phyloP scores from a whole-genome alignment of 331 rosid species.

The Saraca asoca region DNA sequence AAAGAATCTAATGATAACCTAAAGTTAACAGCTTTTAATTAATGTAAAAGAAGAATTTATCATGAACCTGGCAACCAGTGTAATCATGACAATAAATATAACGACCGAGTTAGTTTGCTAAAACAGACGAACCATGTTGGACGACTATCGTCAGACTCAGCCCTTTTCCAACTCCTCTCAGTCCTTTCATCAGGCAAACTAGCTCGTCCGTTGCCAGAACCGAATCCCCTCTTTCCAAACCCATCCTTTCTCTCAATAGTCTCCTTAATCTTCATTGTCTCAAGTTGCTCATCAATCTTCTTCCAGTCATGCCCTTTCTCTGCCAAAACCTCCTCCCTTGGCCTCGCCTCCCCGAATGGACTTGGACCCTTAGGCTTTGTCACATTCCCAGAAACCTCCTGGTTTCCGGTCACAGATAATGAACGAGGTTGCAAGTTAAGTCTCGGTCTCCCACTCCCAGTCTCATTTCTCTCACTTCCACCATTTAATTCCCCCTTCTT shows the following conservation, averaged over 20 bases:
- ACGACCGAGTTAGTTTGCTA: background rate
- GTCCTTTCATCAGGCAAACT: conserved; percentile 42
- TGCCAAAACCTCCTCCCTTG: conserved; percentile 91
- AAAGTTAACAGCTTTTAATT: background rate
- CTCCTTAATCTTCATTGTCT: conserved; percentile 59
- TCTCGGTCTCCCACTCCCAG: conserved; percentile 58
- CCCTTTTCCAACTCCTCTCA: conserved; percentile 80
- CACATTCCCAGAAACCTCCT: conserved; percentile 37
- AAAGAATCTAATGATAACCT: background rate
- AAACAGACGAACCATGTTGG: conserved; percentile 54
- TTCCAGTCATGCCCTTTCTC: conserved; percentile 94
- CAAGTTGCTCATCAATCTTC: conserved; percentile 84
- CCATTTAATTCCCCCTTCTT: conserved; percentile 49
- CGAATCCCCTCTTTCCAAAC: conserved; percentile 62
- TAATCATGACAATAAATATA: background rate
- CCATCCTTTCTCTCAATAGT: conserved; percentile 35
- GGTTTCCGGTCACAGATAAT: conserved; percentile 42
- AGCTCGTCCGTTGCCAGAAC: conserved; percentile 45
- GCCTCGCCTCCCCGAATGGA: conserved; percentile 90
- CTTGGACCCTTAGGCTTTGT: conserved; percentile 61
- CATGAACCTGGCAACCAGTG: conserved; percentile 5
- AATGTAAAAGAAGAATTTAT: background rate
- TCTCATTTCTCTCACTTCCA: conserved; percentile 29
- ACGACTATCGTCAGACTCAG: conserved; percentile 43
- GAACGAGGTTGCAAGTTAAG: conserved; percentile 76